A percentile compares a stretch with the other conserved stretches of the same genome.
Conservation (phyloP, 2,329 filamentous ascomycete species). For the Epichloe aotearoae region DNA sequence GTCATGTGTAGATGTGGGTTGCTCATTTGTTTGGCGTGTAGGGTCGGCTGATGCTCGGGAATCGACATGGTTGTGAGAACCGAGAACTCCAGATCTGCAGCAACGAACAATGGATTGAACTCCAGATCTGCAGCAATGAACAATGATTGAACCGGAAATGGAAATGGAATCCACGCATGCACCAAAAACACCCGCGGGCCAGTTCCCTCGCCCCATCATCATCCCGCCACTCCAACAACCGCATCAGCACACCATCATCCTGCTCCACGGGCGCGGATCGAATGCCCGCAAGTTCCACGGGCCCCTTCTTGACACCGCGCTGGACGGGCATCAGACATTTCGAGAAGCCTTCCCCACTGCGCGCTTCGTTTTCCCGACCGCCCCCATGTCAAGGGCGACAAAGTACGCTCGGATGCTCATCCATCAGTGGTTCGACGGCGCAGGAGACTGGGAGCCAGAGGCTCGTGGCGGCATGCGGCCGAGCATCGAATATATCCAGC, state of each 20-base stretch:
- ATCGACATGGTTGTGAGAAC: too few species aligned
- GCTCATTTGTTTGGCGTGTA: not conserved
- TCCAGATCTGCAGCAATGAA: too few species aligned
- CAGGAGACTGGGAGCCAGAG: conserved; percentile 21
- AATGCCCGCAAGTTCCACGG: conserved; percentile 26
- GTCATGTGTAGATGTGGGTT: not conserved
- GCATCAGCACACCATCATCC: conserved; percentile 32
- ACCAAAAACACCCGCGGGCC: conserved; percentile 7
- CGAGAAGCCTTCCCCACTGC: conserved; percentile 24
- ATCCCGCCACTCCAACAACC: conserved; percentile 12
- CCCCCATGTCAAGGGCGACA: conserved; percentile 21
- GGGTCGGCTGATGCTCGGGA: too few species aligned
- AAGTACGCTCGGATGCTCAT: conserved; percentile 20
- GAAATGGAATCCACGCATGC: not conserved
- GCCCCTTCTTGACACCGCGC: conserved; percentile 21
- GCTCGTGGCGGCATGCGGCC: conserved; percentile 24
- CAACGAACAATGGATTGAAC: too few species aligned
- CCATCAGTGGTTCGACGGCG: conserved; percentile 24
- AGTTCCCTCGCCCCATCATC: conserved; percentile 12
- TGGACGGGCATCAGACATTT: conserved; percentile 13
- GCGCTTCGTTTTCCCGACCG: conserved; percentile 38
- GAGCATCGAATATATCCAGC: conserved; percentile 26
- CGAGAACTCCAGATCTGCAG: too few species aligned
- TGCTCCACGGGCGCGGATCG: conserved; percentile 37
- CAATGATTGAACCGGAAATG: not conserved